phyloP scores from a whole-genome alignment of 768 basidiomycete species.

The Dentipellis sp. region DNA sequence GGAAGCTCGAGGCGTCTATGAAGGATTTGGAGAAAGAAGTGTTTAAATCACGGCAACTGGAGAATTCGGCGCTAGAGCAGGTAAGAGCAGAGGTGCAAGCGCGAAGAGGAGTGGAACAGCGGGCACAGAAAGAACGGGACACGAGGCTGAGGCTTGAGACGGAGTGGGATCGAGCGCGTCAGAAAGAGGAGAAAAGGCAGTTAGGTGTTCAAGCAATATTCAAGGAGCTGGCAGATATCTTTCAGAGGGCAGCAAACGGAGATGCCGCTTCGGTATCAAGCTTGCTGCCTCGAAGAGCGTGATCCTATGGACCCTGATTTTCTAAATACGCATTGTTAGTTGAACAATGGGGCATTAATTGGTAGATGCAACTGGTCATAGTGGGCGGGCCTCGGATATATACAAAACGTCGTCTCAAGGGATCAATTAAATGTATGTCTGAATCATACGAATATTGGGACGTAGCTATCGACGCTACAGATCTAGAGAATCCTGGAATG shows the following conservation, averaged over 20 bases:
- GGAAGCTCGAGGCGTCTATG: slow-evolving; percentile 13
- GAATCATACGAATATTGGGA: no score
- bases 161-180: neutral
- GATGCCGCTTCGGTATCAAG: neutral
- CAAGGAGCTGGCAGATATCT: slow-evolving; percentile 4
- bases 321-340: no score
- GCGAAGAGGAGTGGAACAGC: slow-evolving; percentile 6
- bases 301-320: no score
- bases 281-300: no score
- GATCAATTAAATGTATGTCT: no score
- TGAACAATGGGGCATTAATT: no score
- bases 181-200: neutral
- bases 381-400: no score
- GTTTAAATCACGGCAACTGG: slow-evolving; percentile 2
- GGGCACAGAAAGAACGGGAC: slow-evolving; percentile 3
- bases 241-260: neutral
- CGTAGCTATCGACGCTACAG: no score
- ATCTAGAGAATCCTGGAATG: neutral
- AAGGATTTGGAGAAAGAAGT: slow-evolving; percentile 8
- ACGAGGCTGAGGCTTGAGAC: slow-evolving; percentile 4
- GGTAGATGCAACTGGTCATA: no score
- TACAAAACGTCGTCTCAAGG: no score
- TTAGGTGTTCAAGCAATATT: slow-evolving; percentile 3
- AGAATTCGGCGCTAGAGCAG: slow-evolving; percentile 1
- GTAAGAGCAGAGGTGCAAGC: slow-evolving; percentile 1